A percentile compares a stretch with the other conserved stretches of the same genome.
phyloP scores from a whole-genome alignment of 2,329 filamentous ascomycete genomes.

The Talaromyces amestolkiae region DNA sequence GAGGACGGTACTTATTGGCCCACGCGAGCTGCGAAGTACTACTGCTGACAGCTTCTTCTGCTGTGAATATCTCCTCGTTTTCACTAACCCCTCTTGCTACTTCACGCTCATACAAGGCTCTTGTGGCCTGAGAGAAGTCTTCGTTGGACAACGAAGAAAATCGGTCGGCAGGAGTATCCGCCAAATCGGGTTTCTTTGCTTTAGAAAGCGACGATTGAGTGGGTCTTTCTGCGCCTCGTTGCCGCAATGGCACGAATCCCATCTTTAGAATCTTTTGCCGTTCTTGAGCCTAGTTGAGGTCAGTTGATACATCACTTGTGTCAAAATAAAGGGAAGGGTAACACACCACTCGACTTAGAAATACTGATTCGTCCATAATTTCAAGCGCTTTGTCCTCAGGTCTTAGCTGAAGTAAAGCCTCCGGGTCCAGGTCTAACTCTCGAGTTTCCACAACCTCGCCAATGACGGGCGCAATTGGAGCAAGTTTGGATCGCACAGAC shows the following conservation, averaged over 20 bases:
- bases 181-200: constrained; percentile 42
- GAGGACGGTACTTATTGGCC: constrained; percentile 79
- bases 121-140: constrained; percentile 82
- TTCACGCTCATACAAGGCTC: constrained; percentile 86
- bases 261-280: constrained; percentile 62
- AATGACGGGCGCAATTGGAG: constrained; percentile 46
- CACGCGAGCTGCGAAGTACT: constrained; percentile 64
- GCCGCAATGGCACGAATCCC: constrained; percentile 64
- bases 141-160: constrained; percentile 69
- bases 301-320: constrained; percentile 18
- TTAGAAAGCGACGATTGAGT: constrained; percentile 33
- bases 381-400: constrained; percentile 62
- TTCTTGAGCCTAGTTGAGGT: constrained; percentile 47
- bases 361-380: constrained; percentile 57
- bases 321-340: constrained; percentile 2
- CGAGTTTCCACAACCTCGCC: constrained; percentile 38
- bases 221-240: constrained; percentile 39
- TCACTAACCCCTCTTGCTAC: constrained; percentile 87
- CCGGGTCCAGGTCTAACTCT: constrained; percentile 55
- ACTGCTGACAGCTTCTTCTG: constrained; percentile 74
- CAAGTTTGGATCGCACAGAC: constrained; percentile 53
- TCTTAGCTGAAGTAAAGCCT: constrained; percentile 63
- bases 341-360: constrained; percentile 56
- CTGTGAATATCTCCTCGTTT: constrained; percentile 92
- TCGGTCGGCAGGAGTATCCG: constrained; percentile 59